phyloP scores from a whole-genome alignment of 1,284 basidiomycete species.

The Athelia sp. region DNA sequence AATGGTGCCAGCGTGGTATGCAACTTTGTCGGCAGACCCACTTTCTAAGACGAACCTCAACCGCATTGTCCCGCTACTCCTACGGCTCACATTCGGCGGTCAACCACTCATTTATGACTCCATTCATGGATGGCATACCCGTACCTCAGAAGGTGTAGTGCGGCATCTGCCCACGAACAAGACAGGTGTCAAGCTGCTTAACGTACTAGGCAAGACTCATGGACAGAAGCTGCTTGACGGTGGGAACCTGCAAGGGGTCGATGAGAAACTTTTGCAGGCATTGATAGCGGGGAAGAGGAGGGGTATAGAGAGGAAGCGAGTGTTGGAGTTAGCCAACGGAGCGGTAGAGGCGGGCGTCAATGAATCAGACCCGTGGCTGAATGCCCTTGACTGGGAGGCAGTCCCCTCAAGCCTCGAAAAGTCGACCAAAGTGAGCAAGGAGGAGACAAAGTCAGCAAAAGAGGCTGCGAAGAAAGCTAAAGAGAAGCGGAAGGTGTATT shows the following conservation, averaged over 20 bases:
- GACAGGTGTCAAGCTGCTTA: constrained; percentile 30
- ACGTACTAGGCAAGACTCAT: constrained; percentile 38
- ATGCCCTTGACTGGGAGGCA: constrained; percentile 63
- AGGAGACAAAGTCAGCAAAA: constrained; percentile 8
- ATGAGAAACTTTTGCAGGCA: constrained; percentile 36
- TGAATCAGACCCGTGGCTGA: constrained; percentile 50
- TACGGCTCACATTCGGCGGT: constrained; percentile 73
- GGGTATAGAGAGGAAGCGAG: constrained; percentile 16
- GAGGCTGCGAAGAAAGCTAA: constrained; percentile 10
- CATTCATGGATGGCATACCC: constrained; percentile 66
- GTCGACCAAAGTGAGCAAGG: too few relatives aligned
- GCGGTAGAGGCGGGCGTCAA: constrained; percentile 19
- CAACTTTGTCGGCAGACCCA: constrained; percentile 47
- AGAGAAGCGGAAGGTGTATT: constrained; percentile 46
- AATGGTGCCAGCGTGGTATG: constrained; percentile 73
- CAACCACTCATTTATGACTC: constrained; percentile 62
- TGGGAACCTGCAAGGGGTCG: constrained; percentile 31
- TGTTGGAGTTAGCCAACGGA: constrained; percentile 35
- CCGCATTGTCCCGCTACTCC: constrained; percentile 72
- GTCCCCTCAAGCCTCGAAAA: too few relatives aligned
- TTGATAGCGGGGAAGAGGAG: constrained; percentile 34
- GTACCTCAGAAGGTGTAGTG: constrained; percentile 24
- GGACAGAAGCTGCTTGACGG: constrained; percentile 33
- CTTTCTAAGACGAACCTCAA: constrained; percentile 44
- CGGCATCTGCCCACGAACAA: constrained; percentile 29